phyloP scores from a whole-genome alignment of 495 filamentous ascomycete species.

The Tuber indicum region DNA sequence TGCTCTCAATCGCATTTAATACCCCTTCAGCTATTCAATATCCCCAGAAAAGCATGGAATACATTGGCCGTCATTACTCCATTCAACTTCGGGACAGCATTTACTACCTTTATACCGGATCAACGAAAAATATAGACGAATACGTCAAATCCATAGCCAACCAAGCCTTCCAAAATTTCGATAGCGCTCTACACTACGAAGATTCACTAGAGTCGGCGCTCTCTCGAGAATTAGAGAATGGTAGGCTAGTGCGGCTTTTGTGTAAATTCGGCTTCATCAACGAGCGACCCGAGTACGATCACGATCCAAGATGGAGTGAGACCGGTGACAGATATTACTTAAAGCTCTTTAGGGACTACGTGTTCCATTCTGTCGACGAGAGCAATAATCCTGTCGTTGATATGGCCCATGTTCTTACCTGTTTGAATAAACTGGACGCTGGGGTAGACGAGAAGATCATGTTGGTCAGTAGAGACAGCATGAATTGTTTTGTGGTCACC shows the following conservation, averaged over 20 bases:
- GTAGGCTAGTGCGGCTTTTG: constrained; percentile 72
- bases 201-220: constrained; percentile 64
- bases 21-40: constrained; percentile 44
- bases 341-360: constrained; percentile 91
- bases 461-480: constrained; percentile 80
- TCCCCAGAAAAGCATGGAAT: constrained; percentile 59
- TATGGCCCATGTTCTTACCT: constrained; percentile 73
- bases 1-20: constrained; percentile 61
- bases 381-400: constrained; percentile 73
- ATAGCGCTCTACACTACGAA: constrained; percentile 64
- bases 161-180: constrained; percentile 57
- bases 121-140: constrained; percentile 64
- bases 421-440: constrained; percentile 86
- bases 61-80: constrained; percentile 65
- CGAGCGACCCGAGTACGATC: constrained; percentile 78
- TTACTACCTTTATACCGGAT: constrained; percentile 56
- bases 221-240: constrained; percentile 79
- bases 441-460: constrained; percentile 78
- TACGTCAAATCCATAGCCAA: constrained; percentile 69
- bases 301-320: constrained; percentile 72
- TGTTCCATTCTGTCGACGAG: constrained; percentile 89
- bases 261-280: constrained; percentile 78
- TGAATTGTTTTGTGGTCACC: constrained; percentile 74
- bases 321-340: constrained; percentile 83
- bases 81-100: constrained; percentile 66